Evolutionary conservation across 2,329 filamentous ascomycete genomes (phyloP), one percentile per base, ranked within the genome.

Genomic region (Corniculantispora saksenae): DNA sequence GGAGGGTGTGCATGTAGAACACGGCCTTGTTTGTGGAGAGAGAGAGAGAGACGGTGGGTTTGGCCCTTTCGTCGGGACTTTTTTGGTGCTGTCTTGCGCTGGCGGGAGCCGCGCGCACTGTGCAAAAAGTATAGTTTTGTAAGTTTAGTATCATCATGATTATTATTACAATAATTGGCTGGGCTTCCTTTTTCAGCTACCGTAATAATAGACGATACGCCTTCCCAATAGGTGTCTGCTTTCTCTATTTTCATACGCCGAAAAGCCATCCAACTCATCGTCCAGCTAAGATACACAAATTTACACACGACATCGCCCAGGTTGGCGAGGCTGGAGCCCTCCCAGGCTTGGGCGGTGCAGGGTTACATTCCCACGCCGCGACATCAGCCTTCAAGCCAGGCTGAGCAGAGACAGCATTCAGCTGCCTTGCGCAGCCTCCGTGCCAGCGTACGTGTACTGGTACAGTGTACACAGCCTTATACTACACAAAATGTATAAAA

Each of bases 341-440:
- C 23, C 3, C 38, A 19, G 21, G 23, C 48, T n/a, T 50, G 58
- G 47, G 58, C 29, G 45, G 35, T 47, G 17, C 35, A 61, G 58
- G 47, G 58, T 61, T 61, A 35, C 58, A 61, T 51, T 53, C 32
- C n/a, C 40, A n/a, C 21, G 23, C 15, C n/a, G 43, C 56, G 43
- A 48, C 56, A 6, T 43, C 58, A 53, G 58, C 47, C 58, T 61
- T 53, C 23, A 40, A 51, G 58, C 47, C 58, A 40, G 58, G 58
- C 58, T 61, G 58, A 61, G 58, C 47, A 61, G 58, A 61, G 47
- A 61, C 58, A 54, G 47, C 23, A 45, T 61, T 61, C 48, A 61
- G 59, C 59, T 61, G 59, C 48, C 54, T 57, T 57, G 54, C 54
- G 54, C 54, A 27, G 54, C 54, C 54, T 40, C 35, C 15, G 12